A percentile compares a stretch with the other conserved stretches of the same genome.
These are phyloP conservation scores for Sphagnurus paluster DNA, from an alignment of 1,284 basidiomycete genomes.

Conservation along the genomic window DNA sequence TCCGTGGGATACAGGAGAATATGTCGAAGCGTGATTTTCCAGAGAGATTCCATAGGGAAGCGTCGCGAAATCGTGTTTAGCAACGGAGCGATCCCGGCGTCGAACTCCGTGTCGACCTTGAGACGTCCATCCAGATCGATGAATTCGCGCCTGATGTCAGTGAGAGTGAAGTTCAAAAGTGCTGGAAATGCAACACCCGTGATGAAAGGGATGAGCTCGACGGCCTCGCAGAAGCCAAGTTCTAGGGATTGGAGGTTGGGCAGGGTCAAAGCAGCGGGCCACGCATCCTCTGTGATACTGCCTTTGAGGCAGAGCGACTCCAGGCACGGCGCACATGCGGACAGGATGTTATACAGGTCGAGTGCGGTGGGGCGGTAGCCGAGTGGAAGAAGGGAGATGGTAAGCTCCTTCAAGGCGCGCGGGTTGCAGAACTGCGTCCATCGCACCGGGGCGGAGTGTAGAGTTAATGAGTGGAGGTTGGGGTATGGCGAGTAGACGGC, in stretches of 20 bases:
- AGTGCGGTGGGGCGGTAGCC: conserved; percentile 1
- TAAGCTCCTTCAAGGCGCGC: conserved; percentile 6
- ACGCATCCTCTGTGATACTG: background rate
- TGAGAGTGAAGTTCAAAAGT: background rate
- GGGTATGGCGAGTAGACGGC: background rate
- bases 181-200: background rate
- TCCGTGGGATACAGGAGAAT: too few species aligned
- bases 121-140: too few species aligned
- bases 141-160: conserved; percentile 3
- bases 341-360: conserved; percentile 2
- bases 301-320: background rate
- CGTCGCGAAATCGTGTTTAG: too few species aligned
- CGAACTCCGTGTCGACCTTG: too few species aligned
- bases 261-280: background rate
- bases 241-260: background rate
- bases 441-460: conserved; percentile 2
- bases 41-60: too few species aligned
- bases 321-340: conserved; percentile 7
- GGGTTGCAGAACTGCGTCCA: conserved; percentile 13
- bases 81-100: too few species aligned
- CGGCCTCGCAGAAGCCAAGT: conserved; percentile 2
- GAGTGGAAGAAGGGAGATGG: background rate
- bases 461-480: background rate
- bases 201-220: conserved; percentile 5
- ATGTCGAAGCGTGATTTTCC: too few species aligned